Percentiles rank a stretch among this genome's conserved stretches.
These are phyloP conservation scores for Phyllosticta ampelicida DNA, from an alignment of 2,329 filamentous ascomycete genomes.

Conservation along the genomic window DNA sequence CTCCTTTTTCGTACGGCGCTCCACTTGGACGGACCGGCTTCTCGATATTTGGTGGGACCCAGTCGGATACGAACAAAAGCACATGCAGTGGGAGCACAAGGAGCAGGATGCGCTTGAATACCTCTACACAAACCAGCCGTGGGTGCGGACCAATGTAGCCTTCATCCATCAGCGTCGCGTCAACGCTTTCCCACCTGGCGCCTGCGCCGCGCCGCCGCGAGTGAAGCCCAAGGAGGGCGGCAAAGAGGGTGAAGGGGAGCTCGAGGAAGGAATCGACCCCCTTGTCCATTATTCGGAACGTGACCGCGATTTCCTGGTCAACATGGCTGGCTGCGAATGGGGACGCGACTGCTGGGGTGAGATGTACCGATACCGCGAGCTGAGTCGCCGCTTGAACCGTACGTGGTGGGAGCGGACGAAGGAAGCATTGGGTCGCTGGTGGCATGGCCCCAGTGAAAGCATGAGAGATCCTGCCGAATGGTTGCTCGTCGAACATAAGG, in stretches of 20 bases:
- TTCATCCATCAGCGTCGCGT: constrained; percentile 87
- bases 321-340: constrained; percentile 98
- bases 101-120: constrained; percentile 94
- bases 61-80: constrained; percentile 92
- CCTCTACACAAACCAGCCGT: constrained; percentile 82
- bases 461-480: not conserved
- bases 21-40: constrained; percentile 79
- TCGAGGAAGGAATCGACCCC: constrained; percentile 61
- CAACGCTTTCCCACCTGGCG: constrained; percentile 87
- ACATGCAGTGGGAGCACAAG: constrained; percentile 99
- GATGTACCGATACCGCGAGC: constrained; percentile 89
- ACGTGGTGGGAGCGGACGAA: constrained; percentile 27
- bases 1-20: constrained; percentile 82
- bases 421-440: not conserved
- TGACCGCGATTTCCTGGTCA: constrained; percentile 87
- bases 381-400: constrained; percentile 83
- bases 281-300: constrained; percentile 75
- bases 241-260: constrained; percentile 21
- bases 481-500: not conserved
- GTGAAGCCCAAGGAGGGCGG: not conserved
- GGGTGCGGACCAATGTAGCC: constrained; percentile 77
- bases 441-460: not conserved
- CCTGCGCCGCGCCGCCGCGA: constrained; percentile 43
- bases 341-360: constrained; percentile 95
- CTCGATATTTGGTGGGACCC: constrained; percentile 99